These are phyloP conservation scores for Sugiyamaella smithiae DNA, from an alignment of 805 yeast species.

Conservation along the genomic window DNA sequence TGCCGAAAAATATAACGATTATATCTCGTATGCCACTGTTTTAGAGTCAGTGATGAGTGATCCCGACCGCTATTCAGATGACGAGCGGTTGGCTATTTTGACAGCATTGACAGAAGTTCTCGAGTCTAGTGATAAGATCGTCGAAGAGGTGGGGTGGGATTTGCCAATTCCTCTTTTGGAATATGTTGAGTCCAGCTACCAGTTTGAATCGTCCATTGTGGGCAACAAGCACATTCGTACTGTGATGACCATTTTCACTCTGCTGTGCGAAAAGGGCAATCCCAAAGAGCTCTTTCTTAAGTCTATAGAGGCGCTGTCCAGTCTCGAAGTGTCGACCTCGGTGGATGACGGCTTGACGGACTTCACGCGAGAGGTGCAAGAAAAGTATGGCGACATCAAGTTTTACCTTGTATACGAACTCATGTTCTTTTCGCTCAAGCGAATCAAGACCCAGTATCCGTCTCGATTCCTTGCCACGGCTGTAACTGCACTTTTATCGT, in stretches of 20 bases:
- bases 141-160: constrained; percentile 85
- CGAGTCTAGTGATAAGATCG: constrained; percentile 44
- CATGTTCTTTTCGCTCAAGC: constrained; percentile 52
- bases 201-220: constrained; percentile 16
- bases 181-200: constrained; percentile 42
- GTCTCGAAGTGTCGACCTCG: constrained; percentile 32
- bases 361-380: constrained; percentile 13
- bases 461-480: constrained; percentile 75
- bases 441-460: constrained; percentile 70
- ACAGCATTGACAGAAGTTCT: constrained; percentile 23
- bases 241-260: constrained; percentile 53
- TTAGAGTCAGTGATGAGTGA: constrained; percentile 59
- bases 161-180: constrained; percentile 65
- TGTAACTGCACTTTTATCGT: constrained; percentile 54
- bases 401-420: constrained; percentile 68
- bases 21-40: constrained; percentile 66
- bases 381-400: constrained; percentile 47
- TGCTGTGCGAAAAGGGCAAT: constrained; percentile 67
- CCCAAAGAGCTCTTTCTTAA: constrained; percentile 77
- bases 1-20: constrained; percentile 44
- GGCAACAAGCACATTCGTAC: constrained; percentile 27
- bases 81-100: constrained; percentile 50
- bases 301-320: constrained; percentile 59
- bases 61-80: constrained; percentile 43
- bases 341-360: constrained; percentile 24